These are phyloP conservation scores for Pythium vanterpoolii DNA, from an alignment of 352 stramenopile species.

Conservation along the genomic window DNA sequence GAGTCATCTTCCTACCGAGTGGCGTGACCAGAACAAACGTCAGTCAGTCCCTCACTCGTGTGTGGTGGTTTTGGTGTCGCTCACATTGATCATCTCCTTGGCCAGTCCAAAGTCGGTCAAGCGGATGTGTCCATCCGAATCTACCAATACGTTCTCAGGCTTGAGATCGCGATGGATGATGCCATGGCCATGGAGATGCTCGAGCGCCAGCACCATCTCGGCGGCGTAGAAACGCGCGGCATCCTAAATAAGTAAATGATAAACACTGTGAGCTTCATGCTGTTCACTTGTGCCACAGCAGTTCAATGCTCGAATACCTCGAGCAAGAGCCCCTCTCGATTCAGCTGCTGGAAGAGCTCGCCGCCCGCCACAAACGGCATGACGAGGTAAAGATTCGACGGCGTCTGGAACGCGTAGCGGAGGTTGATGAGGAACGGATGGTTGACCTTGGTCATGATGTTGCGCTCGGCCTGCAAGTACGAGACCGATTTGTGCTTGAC, in stretches of 20 bases:
- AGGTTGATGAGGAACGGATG: slow-evolving; percentile 83
- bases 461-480: slow-evolving; percentile 74
- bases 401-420: slow-evolving; percentile 79
- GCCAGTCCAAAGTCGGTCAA: slow-evolving; percentile 85
- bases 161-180: slow-evolving; percentile 87
- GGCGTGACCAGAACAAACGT: not conserved
- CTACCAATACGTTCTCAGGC: slow-evolving; percentile 82
- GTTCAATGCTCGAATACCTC: slow-evolving; percentile 20
- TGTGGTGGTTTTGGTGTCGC: too few species aligned
- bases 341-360: slow-evolving; percentile 43
- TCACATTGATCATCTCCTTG: slow-evolving; percentile 72
- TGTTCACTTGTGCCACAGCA: not conserved
- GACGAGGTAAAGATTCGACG: slow-evolving; percentile 78
- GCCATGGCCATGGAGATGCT: slow-evolving; percentile 68
- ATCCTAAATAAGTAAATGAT: slow-evolving; percentile 20
- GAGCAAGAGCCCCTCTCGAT: slow-evolving; percentile 35
- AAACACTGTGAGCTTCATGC: not conserved
- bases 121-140: slow-evolving; percentile 77
- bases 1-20: slow-evolving; percentile 57
- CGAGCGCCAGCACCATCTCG: slow-evolving; percentile 79
- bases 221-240: slow-evolving; percentile 80
- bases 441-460: slow-evolving; percentile 88
- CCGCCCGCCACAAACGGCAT: slow-evolving; percentile 55
- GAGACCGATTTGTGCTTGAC: slow-evolving; percentile 81
- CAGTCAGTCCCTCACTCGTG: not conserved